Base-by-base conservation (phyloP, 345 rosid genomes). In the Melastoma malabathricum region DNA sequence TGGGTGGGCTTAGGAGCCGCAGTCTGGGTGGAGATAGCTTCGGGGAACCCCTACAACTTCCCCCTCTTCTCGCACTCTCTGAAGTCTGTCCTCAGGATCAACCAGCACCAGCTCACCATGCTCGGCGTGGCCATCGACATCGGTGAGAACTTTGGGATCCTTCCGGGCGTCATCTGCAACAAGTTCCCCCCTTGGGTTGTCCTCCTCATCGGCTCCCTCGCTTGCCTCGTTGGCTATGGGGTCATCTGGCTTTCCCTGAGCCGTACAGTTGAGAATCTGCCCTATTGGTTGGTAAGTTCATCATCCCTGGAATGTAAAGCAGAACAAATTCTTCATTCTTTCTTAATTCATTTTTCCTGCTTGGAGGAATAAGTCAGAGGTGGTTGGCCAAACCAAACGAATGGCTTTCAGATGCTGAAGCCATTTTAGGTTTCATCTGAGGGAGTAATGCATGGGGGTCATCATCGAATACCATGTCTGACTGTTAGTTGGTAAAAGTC, bases 251-350 rank as follows among this genome's bases (percentile, higher is more conserved):
- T 80, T 7, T 75, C 80, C 64, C 59, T 83, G 46, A 61, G 52
- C 59, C 50, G 70, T 15, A 66, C 77, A 23, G 66, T 83, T 50
- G 52, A 51, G 10, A 43, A 71, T 52, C 23, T 83, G 61, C 92
- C 92, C 45, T 78, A 73, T 50, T 83, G 92, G 92, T 46, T 77
- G 84, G 92, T 83, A 47, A 74, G 84, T 66, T 54, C n/a, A n/a
- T n/a, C n/a, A n/a, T n/a, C n/a, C n/a, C n/a, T n/a, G n/a, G n/a
- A n/a, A n/a, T n/a, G n/a, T n/a, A n/a, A n/a, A n/a, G n/a, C 29
- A 46, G n/a, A 6, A 34, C 1, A 25, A 22, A 13, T 1, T 52
- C 53, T 16, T 44, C 3, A 7, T 4, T 16, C 12, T 18, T 16
- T 22, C 45, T 20, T 25, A 49, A 5, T 34, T 15, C 27, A 27